These are phyloP conservation scores for Leptographium wingfieldii DNA, from an alignment of 2,329 filamentous ascomycete species.

Conservation along the genomic window DNA sequence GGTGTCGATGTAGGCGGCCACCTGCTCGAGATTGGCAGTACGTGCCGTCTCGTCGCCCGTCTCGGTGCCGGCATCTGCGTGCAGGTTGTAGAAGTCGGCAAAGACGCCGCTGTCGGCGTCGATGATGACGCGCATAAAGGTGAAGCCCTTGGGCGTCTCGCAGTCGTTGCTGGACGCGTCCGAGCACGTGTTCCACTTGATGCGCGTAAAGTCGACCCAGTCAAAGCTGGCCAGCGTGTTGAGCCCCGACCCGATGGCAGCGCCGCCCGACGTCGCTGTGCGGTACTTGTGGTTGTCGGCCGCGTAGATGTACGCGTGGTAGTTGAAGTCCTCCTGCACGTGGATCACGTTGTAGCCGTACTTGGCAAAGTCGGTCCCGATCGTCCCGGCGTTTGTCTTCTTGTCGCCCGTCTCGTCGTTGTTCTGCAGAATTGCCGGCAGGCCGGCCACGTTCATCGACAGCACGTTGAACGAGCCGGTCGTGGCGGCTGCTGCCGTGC, in stretches of 20 bases:
- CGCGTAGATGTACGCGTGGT: constrained; percentile 49
- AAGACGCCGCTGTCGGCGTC: constrained; percentile 39
- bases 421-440: constrained; percentile 41
- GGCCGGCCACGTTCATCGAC: constrained; percentile 47
- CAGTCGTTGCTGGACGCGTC: constrained; percentile 45
- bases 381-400: constrained; percentile 39
- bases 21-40: constrained; percentile 45
- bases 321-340: constrained; percentile 59
- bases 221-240: constrained; percentile 49
- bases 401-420: constrained; percentile 54
- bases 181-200: constrained; percentile 48
- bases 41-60: constrained; percentile 40
- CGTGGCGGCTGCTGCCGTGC: neutral
- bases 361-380: constrained; percentile 42
- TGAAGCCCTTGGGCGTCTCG: constrained; percentile 58
- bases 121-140: constrained; percentile 42
- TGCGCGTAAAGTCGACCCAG: constrained; percentile 42
- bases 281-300: constrained; percentile 47
- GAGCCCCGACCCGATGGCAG: constrained; percentile 48
- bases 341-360: constrained; percentile 51
- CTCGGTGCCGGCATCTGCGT: constrained; percentile 48
- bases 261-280: constrained; percentile 53
- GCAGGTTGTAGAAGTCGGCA: constrained; percentile 53
- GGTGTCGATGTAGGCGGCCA: constrained; percentile 41
- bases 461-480: constrained; percentile 35